phyloP scores from a whole-genome alignment of 371 early-diverging fungal species.

The Choanephora cucurbitarum region DNA sequence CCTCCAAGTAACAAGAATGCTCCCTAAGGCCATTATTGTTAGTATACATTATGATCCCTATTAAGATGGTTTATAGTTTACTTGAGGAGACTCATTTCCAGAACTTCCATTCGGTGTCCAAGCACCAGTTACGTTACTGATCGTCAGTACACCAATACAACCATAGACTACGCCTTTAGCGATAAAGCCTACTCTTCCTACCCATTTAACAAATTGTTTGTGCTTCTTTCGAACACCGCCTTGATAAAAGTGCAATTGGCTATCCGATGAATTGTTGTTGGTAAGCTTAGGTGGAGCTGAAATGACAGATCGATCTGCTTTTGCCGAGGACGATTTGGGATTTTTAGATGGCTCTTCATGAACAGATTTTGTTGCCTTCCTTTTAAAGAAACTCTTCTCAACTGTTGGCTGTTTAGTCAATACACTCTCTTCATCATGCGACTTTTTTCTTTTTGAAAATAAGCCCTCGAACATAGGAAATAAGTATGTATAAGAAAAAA shows the following conservation, averaged over 20 bases:
- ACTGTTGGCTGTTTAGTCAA: no score
- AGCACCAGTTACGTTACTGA: conserved; percentile 41
- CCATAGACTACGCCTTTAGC: conserved; percentile 54
- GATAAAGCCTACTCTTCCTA: conserved; percentile 43
- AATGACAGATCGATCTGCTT: neutral
- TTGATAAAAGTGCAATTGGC: conserved; percentile 23
- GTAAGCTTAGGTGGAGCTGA: conserved; percentile 4
- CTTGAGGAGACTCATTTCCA: conserved; percentile 50
- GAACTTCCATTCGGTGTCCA: conserved; percentile 44
- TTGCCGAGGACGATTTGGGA: neutral
- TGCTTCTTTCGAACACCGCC: conserved; percentile 25
- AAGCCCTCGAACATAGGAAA: no score
- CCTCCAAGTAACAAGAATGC: conserved; percentile 49
- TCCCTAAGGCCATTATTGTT: conserved; percentile 21
- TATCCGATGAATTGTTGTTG: neutral
- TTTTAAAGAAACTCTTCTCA: neutral
- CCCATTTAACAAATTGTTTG: conserved; percentile 18
- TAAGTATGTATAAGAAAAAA: no score
- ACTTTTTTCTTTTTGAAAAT: no score
- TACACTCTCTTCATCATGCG: no score
- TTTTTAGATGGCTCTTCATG: neutral
- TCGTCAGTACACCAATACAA: conserved; percentile 46
- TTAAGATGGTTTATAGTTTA: conserved; percentile 9
- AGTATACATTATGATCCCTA: neutral
- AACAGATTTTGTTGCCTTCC: neutral